Base-by-base conservation (phyloP, 352 stramenopile species). In the Phytophthora boehmeriae region DNA sequence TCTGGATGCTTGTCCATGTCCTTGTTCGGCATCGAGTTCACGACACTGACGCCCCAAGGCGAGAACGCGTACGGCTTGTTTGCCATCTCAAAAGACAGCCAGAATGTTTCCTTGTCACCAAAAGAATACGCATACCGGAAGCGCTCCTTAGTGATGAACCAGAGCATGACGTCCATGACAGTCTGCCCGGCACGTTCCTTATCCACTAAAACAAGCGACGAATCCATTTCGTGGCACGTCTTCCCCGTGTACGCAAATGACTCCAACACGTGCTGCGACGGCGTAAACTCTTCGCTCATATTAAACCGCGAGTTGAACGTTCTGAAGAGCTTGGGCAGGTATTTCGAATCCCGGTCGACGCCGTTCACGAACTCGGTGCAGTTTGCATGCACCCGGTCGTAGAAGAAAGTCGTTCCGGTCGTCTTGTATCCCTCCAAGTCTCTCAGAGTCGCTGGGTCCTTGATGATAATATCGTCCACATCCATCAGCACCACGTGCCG, bases 161-260 rank as follows among this genome's bases (percentile, higher is more conserved):
- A 83, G 68, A 78, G 76, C 25, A 92, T 71, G 23, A 90, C 64
- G 2, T 87, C 71, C 50, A 86, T 63, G n/a, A 66, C 58, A 0
- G 68, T 69, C 25, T 76, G 69, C 3, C 58, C 67, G 1, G 59
- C 63, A 8, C 71, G 73, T 10, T 63, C 42, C 59, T 91, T 91
- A 53, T 91, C 75, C 25, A 91, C 63, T 1, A 76, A 39, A 4
- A 91, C 68, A 20, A 91, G 74, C 8, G 77, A 89, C 16, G 77
- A 89, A 47, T 89, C 82, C 62, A 85, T 75, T 53, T 91, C 79
- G 23, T 89, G 79, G 38, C 71, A 81, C 1, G 73, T 88, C 38
- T 67, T 25, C 0, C 68, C 63, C 0, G 46, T 51, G 36, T 75
- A 87, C 4, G 75, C 65, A 19, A 82, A 75, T 13, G 75, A 87